Base-by-base conservation (phyloP, 2,329 filamentous ascomycete genomes). In the Fusarium guadeloupense region DNA sequence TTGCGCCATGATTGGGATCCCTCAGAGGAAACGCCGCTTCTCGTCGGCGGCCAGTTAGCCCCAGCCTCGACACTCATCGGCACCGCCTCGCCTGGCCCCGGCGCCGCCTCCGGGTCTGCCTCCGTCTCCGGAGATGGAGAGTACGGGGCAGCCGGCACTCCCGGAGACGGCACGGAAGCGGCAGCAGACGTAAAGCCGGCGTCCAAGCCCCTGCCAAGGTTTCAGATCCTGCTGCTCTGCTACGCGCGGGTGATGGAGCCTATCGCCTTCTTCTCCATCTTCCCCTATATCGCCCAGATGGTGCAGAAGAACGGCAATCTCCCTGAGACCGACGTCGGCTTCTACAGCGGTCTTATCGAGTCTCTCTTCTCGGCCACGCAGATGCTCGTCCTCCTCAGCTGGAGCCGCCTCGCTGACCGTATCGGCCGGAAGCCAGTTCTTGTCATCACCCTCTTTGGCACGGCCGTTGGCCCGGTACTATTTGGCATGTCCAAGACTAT, bases 281-380 rank as follows among this genome's bases (percentile, higher is more conserved):
- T 94, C 68, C 89, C 91, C 1, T 94, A 90, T 75, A 84, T 95
- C 74, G 91, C 88, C 69, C 80, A 89, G 70, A 94, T 94, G 91
- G 86, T 91, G 31, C 79, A 85, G 73, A 80, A 84, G 52, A 89
- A 87, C 54, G 90, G 89, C 9, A 69, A 80, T 10, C 75, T 94
- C 3, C 73, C 80, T 2, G 78, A 85, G 38, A 76, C 82, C n/a
- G 88, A 92, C 72, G 86, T 92, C 4, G 91, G 91, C 3, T 94
- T 93, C 77, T 94, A 92, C 78, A 86, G 82, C 53, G 91, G 91
- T 3, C 77, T 93, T 12, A 92, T 94, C 71, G 87, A 89, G 77
- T 85, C 85, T 34, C 76, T 92, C 25, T 94, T 93, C 76, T 90
- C 87, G 4, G 76, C 89, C 6, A 89, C 88, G 0, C 90, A 93